These are phyloP conservation scores for Solanum tarijense DNA, from an alignment of 257 asterid genomes.

Conservation along the genomic window DNA sequence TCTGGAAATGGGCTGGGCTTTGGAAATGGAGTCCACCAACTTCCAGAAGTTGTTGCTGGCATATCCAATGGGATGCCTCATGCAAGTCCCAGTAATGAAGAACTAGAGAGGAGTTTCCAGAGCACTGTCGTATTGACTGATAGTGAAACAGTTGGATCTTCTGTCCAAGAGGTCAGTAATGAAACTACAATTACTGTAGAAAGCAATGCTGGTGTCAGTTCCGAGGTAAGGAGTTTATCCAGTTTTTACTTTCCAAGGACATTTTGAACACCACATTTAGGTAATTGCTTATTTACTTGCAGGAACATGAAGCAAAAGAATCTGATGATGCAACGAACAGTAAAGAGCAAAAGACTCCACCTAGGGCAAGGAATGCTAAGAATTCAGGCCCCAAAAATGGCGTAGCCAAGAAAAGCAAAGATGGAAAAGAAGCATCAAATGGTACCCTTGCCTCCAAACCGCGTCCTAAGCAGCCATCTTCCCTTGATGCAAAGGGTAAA, in stretches of 20 bases:
- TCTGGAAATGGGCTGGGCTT: constrained; percentile 17
- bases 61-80: constrained; percentile 10
- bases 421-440: constrained; percentile 16
- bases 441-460: constrained; percentile 10
- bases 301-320: constrained; percentile 12
- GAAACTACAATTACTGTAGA: constrained; percentile 1
- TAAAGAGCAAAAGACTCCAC: constrained; percentile 8
- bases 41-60: constrained; percentile 8
- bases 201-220: constrained; percentile 6
- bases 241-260: neutral
- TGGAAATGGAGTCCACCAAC: constrained; percentile 19
- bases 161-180: neutral
- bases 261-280: neutral
- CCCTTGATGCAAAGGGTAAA: constrained; percentile 15
- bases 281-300: neutral
- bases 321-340: constrained; percentile 7
- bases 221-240: constrained; percentile 6
- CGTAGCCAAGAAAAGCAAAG: constrained; percentile 13
- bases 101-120: constrained; percentile 4
- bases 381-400: constrained; percentile 12
- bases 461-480: constrained; percentile 5
- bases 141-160: constrained; percentile 5
- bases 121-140: constrained; percentile 8
- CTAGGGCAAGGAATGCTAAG: constrained; percentile 17
- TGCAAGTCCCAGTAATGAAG: constrained; percentile 12